These are phyloP conservation scores for Lithocarpus polystachyus DNA, from an alignment of 306 rosid genomes.

Conservation along the genomic window DNA sequence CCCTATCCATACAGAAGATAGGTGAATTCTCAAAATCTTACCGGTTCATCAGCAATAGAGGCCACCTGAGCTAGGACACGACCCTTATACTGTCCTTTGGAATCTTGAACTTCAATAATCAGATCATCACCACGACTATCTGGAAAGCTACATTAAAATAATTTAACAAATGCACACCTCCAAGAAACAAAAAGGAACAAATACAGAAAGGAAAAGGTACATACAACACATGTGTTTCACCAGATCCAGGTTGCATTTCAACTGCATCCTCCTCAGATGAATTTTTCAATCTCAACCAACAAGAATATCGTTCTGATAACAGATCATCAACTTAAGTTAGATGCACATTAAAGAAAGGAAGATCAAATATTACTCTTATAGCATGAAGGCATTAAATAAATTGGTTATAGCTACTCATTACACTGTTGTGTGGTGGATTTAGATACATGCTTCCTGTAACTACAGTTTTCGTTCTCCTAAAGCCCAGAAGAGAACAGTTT, in stretches of 20 bases:
- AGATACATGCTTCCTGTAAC: no score
- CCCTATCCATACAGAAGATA: background rate
- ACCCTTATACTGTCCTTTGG: slow-evolving; percentile 25
- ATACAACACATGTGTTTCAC: slow-evolving; percentile 30
- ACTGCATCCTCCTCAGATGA: slow-evolving; percentile 31
- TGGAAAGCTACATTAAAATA: slow-evolving; percentile 27
- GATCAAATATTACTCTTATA: background rate
- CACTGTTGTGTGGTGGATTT: background rate
- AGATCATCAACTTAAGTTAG: background rate
- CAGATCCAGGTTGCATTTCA: slow-evolving; percentile 33
- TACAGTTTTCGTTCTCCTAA: no score
- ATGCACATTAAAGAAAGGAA: background rate
- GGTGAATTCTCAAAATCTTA: slow-evolving; percentile 8
- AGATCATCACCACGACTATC: slow-evolving; percentile 28
- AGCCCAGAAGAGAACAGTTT: no score
- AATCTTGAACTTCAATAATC: slow-evolving; percentile 31
- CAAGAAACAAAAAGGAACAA: background rate
- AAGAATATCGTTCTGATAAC: slow-evolving; percentile 34
- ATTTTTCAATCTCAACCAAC: slow-evolving; percentile 34
- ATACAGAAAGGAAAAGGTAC: background rate
- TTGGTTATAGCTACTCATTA: background rate
- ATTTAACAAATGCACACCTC: background rate
- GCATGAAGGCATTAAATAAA: background rate
- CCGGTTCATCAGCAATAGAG: slow-evolving; percentile 27
- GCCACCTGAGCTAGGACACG: slow-evolving; percentile 34